phyloP scores from a whole-genome alignment of 495 filamentous ascomycete genomes.

The Recurvomyces mirabilis region DNA sequence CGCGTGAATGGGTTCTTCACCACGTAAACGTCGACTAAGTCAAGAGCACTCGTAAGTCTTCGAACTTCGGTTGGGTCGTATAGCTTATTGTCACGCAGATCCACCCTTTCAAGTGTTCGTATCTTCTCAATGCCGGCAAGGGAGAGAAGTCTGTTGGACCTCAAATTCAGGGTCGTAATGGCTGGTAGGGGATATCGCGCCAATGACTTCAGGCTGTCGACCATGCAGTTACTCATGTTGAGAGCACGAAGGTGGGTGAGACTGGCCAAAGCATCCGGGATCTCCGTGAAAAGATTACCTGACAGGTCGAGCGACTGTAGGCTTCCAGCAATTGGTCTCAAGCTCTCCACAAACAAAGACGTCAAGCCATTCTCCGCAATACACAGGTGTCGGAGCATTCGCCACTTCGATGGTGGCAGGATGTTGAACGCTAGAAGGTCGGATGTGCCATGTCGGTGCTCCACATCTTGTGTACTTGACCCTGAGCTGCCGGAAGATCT shows the following conservation, averaged over 20 bases:
- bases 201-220: slow-evolving; percentile 83
- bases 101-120: slow-evolving; percentile 75
- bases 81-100: slow-evolving; percentile 83
- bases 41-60: slow-evolving; percentile 76
- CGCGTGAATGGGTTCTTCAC: slow-evolving; percentile 81
- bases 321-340: slow-evolving; percentile 72
- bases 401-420: slow-evolving; percentile 80
- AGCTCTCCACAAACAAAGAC: slow-evolving; percentile 57
- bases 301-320: slow-evolving; percentile 87
- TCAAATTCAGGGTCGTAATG: slow-evolving; percentile 84
- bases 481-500: slow-evolving; percentile 89
- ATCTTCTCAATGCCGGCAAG: slow-evolving; percentile 85
- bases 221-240: slow-evolving; percentile 94
- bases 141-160: slow-evolving; percentile 76
- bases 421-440: slow-evolving; percentile 55
- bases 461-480: slow-evolving; percentile 62
- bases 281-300: slow-evolving; percentile 76
- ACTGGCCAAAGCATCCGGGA: slow-evolving; percentile 76
- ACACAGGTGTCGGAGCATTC: slow-evolving; percentile 82
- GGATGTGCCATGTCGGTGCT: slow-evolving; percentile 60
- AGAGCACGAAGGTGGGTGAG: slow-evolving; percentile 74
- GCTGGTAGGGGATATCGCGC: slow-evolving; percentile 79
- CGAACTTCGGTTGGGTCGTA: slow-evolving; percentile 85
- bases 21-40: slow-evolving; percentile 86
- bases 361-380: slow-evolving; percentile 85